Base-by-base conservation (phyloP, 2,329 filamentous ascomycete genomes). In the Botryotinia globosa region DNA sequence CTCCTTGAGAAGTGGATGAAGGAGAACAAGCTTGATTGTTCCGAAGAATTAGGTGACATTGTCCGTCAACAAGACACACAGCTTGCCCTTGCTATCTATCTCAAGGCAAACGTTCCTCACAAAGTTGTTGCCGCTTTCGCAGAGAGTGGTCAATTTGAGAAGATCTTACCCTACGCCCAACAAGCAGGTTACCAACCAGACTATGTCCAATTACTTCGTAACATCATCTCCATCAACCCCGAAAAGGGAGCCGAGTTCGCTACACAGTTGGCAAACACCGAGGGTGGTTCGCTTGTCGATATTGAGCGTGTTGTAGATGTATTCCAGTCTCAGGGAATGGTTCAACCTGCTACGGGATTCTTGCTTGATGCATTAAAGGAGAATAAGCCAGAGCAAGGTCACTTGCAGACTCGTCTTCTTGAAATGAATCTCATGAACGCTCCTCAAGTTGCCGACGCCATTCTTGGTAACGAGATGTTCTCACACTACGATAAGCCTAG, bases 361-460 rank as follows among this genome's bases (percentile, higher is more conserved):
- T 85, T 99, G 69, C 88, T 99, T 39, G 96, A 99, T 83, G 95
- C 94, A 3, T 88, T 99, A 48, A 96, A 97, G 82, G 94, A 96
- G 77, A 98, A 99, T 85, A 92, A 91, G 79, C 94, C 94, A 0
- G 96, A 99, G 82, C 94, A 99, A 81, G 95, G 91, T 56, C 91
- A 95, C 77, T 87, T 99, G 56, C 96, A 99, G 84, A 99, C 97
- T 34, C 92, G 96, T 74, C 87, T 99, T 4, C 85, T 99, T 72
- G 97, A 99, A 86, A 98, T 99, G 94, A 99, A 99, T 83, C 84
- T 99, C 75, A 87, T 97, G 83, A 97, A 97, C 78, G 97, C 96
- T 1, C 96, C 96, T 68, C 96, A 98, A 82, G 97, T 99, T 71
- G 96, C 97, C 5, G 97, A 99, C 82, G 96, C 96, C 48, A 99